Evolutionary conservation across 129 eudicot genomes (phyloP).

Genomic region (Artemisia tridentata): DNA sequence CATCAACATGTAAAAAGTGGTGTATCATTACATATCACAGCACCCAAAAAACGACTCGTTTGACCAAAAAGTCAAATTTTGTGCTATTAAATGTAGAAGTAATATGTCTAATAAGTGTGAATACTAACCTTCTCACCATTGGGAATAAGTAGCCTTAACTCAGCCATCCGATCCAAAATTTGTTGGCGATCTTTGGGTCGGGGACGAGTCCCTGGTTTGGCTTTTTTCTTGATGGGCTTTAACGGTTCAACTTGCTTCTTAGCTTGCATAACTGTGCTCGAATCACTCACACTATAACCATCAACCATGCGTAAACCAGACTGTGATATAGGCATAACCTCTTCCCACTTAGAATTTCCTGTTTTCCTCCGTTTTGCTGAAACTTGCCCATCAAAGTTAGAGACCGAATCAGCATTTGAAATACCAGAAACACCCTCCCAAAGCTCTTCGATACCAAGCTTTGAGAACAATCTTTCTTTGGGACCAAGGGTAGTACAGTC

Average conservation of each 20-base stretch:
- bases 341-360: slow-evolving; percentile 39
- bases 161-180: slow-evolving; percentile 84
- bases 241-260: slow-evolving; percentile 40
- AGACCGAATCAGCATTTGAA: slow-evolving; percentile 32
- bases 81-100: background rate
- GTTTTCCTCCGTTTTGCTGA: slow-evolving; percentile 54
- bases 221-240: slow-evolving; percentile 64
- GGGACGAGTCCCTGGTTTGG: slow-evolving; percentile 76
- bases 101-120: background rate
- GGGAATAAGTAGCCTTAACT: slow-evolving; percentile 84
- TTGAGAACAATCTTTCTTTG: slow-evolving; percentile 59
- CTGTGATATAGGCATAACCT: slow-evolving; percentile 29
- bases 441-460: slow-evolving; percentile 70
- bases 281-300: slow-evolving; percentile 37
- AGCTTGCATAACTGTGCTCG: slow-evolving; percentile 40
- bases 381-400: slow-evolving; percentile 54
- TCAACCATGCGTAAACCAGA: slow-evolving; percentile 46
- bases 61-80: slow-evolving; percentile 17
- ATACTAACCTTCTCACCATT: slow-evolving; percentile 77
- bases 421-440: slow-evolving; percentile 49
- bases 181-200: slow-evolving; percentile 90
- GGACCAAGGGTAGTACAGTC: slow-evolving; percentile 27
- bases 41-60: background rate
- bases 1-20: background rate
- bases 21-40: background rate